These are phyloP conservation scores for Cryphonectria carpinicola DNA, from an alignment of 2,329 filamentous ascomycete genomes.

Conservation along the genomic window DNA sequence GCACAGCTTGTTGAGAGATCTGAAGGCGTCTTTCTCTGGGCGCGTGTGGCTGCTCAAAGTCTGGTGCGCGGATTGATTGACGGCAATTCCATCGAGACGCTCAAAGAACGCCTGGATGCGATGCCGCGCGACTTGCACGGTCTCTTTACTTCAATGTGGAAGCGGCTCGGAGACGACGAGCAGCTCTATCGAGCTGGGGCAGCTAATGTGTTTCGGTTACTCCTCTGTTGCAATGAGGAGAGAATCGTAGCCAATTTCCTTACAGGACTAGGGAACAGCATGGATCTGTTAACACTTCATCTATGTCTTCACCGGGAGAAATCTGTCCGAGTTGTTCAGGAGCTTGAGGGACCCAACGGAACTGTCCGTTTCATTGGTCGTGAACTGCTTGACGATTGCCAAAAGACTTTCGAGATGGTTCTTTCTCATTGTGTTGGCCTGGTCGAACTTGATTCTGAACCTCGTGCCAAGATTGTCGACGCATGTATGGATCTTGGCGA, in stretches of 20 bases:
- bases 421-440: not conserved
- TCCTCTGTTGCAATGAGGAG: not conserved
- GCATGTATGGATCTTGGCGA: not conserved
- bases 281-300: not conserved
- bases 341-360: not conserved
- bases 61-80: not conserved
- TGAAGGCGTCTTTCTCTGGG: not conserved
- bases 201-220: not conserved
- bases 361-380: not conserved
- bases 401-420: not conserved
- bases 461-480: not conserved
- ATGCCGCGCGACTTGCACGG: not conserved
- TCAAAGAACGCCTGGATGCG: not conserved
- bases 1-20: not conserved
- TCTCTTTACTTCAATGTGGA: not conserved
- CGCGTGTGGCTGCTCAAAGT: not conserved
- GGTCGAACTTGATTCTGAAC: not conserved
- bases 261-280: not conserved
- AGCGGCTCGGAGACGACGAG: not conserved
- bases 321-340: not conserved
- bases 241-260: not conserved
- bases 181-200: not conserved
- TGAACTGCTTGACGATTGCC: not conserved
- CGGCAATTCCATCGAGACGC: not conserved
- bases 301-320: not conserved